Base-by-base conservation (phyloP, 129 eudicot genomes). In the Flaveria linearis region DNA sequence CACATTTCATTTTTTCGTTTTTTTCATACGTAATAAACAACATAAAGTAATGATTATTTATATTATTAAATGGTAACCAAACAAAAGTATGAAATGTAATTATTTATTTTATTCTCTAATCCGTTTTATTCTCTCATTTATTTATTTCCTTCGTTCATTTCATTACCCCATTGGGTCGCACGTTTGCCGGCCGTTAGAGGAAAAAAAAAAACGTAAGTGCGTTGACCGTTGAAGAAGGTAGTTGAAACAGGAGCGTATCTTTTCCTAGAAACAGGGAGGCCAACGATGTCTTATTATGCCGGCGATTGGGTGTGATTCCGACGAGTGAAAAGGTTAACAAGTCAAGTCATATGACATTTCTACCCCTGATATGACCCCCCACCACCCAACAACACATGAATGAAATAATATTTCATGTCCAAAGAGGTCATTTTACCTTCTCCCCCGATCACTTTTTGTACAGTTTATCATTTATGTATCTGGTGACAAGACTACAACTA, bases 261-360 rank as follows among this genome's bases (percentile, higher is more conserved):
- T 69, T 46, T 69, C 58, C 74, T 42, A 47, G 12, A 46, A 18
- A 47, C 58, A 26, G 50, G 42, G 67, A 72, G 33, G 15, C 14
- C 41, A 72, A 2, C 76, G 30, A n/a, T 15, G 65, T 72, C 67
- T 36, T 57, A 56, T 73, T 53, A 73, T 53, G 55, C 60, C 73
- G 73, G 20, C 7, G 60, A 26, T 42, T 13, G 53, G 53, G 3
- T 12, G 3, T 28, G 30, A 3, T 28, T 28, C 30, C 4, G 30
- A 28, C 0, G 39, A 33, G 39, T 33, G 5, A 33, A 33, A 33
- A 33, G 39, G 74, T 5, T 52, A 49, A 17, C 20, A 28, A 70
- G 11, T 46, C 56, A 23, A 46, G 8, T 46, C 43, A 49, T 5
- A 47, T 46, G 12, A 49, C 73, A 46, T 5, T 11, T 46, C 9